Conservation (phyloP, 176 grass and related monocot genomes). For the Canna indica region DNA sequence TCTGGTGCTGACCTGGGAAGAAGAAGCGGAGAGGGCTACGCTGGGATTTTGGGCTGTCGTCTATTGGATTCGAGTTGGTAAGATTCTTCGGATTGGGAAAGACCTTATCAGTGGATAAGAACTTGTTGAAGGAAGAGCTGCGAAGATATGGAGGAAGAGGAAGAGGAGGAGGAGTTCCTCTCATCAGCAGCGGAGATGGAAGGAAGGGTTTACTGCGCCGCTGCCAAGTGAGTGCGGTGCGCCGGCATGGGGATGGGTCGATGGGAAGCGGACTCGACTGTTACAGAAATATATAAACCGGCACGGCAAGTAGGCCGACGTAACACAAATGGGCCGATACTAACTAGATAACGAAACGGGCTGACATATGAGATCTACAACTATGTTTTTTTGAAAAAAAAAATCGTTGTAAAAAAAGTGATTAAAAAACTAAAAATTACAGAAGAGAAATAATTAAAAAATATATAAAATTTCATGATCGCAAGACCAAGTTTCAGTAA, state of each 20-base stretch:
- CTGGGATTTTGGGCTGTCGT: background rate
- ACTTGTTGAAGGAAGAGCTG: background rate
- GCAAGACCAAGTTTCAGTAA: too few relatives aligned
- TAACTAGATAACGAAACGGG: too few relatives aligned
- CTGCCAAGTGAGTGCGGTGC: background rate
- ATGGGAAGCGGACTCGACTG: background rate
- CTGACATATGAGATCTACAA: too few relatives aligned
- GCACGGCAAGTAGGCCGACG: background rate
- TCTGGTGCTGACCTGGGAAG: too few relatives aligned
- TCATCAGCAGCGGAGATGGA: background rate
- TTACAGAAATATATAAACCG: background rate
- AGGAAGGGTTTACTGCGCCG: background rate
- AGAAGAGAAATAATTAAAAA: too few relatives aligned
- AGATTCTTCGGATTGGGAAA: background rate
- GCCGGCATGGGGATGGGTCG: too few relatives aligned
- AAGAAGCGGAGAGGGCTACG: background rate
- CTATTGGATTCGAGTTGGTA: background rate
- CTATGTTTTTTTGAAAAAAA: too few relatives aligned
- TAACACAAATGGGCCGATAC: background rate
- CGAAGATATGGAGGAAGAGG: background rate
- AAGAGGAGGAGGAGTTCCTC: background rate
- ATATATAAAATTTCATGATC: too few relatives aligned
- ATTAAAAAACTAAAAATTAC: too few relatives aligned
- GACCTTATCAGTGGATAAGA: background rate
- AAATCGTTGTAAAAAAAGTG: too few relatives aligned